phyloP scores from a whole-genome alignment of 345 rosid genomes.

The Euphorbia lathyris region DNA sequence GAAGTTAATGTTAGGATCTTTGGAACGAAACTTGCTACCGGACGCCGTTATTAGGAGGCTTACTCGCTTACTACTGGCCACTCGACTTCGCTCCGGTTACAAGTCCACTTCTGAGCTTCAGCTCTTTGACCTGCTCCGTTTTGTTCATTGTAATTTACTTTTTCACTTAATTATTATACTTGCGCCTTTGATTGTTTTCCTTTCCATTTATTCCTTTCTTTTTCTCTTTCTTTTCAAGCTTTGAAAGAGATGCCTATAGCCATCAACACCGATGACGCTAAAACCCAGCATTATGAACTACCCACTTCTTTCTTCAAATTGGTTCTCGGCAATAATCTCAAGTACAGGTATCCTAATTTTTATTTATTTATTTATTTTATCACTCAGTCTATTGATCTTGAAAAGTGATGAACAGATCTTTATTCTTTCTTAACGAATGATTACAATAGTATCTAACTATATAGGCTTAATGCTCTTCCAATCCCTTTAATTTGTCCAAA shows the following conservation, averaged over 20 bases:
- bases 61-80: slow-evolving; percentile 61
- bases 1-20: slow-evolving; percentile 43
- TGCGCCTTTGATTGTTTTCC: neutral
- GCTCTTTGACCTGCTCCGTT: slow-evolving; percentile 61
- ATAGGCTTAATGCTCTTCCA: too few relatives aligned
- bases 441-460: too few relatives aligned
- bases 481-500: too few relatives aligned
- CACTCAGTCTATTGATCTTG: too few relatives aligned
- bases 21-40: slow-evolving; percentile 74
- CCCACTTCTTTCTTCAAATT: slow-evolving; percentile 84
- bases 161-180: neutral
- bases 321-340: slow-evolving; percentile 68
- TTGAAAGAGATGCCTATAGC: slow-evolving; percentile 81
- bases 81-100: slow-evolving; percentile 70
- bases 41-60: slow-evolving; percentile 58
- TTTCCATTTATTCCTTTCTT: neutral
- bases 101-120: slow-evolving; percentile 54
- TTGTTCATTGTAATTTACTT: slow-evolving; percentile 40
- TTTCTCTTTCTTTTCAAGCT: slow-evolving; percentile 30
- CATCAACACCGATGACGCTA: slow-evolving; percentile 57
- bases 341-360: slow-evolving; percentile 51
- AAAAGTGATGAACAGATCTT: too few relatives aligned
- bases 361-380: too few relatives aligned
- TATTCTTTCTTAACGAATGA: too few relatives aligned
- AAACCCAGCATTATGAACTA: slow-evolving; percentile 75